Percentiles rank a stretch among this genome's conserved stretches.
These are phyloP conservation scores for Curvularia spicifera DNA, from an alignment of 2,329 filamentous ascomycete species.

Conservation along the genomic window DNA sequence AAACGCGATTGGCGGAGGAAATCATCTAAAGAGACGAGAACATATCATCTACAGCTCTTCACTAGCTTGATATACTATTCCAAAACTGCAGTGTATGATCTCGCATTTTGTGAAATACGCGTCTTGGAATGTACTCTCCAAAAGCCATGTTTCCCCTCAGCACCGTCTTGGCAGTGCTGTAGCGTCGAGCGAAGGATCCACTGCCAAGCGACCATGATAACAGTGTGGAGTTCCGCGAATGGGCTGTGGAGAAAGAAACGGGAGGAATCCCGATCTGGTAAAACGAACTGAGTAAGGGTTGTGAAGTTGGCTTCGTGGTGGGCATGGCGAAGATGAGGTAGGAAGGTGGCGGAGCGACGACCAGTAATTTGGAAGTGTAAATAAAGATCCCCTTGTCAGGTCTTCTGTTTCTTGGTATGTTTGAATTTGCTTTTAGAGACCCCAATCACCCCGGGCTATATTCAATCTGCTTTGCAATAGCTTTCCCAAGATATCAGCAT, in stretches of 20 bases:
- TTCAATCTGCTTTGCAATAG: not conserved
- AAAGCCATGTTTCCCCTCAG: slow-evolving; percentile 8
- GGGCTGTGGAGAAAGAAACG: slow-evolving; percentile 5
- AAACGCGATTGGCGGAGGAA: slow-evolving; percentile 9
- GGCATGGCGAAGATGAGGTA: slow-evolving; percentile 5
- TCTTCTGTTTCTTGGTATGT: slow-evolving; percentile 12
- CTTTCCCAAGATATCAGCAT: not conserved
- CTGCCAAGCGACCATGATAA: slow-evolving; percentile 15
- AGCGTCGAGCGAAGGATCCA: slow-evolving; percentile 12
- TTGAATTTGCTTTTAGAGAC: slow-evolving; percentile 3
- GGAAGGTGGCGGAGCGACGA: not conserved
- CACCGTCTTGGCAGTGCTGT: slow-evolving; percentile 10
- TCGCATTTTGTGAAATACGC: not conserved
- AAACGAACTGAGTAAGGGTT: slow-evolving; percentile 9
- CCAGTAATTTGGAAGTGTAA: slow-evolving; percentile 12
- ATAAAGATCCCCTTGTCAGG: not conserved
- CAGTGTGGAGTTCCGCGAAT: slow-evolving; percentile 25
- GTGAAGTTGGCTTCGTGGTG: slow-evolving; percentile 8
- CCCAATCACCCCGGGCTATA: not conserved
- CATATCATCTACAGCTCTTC: slow-evolving; percentile 11
- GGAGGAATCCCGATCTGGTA: slow-evolving; percentile 4
- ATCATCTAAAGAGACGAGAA: slow-evolving; percentile 11
- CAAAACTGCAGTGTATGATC: not conserved
- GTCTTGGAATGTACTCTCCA: slow-evolving; percentile 2
- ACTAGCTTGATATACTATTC: not conserved